phyloP scores from a whole-genome alignment of 2,329 filamentous ascomycete genomes.

The Scopulariopsis brevicaulis region DNA sequence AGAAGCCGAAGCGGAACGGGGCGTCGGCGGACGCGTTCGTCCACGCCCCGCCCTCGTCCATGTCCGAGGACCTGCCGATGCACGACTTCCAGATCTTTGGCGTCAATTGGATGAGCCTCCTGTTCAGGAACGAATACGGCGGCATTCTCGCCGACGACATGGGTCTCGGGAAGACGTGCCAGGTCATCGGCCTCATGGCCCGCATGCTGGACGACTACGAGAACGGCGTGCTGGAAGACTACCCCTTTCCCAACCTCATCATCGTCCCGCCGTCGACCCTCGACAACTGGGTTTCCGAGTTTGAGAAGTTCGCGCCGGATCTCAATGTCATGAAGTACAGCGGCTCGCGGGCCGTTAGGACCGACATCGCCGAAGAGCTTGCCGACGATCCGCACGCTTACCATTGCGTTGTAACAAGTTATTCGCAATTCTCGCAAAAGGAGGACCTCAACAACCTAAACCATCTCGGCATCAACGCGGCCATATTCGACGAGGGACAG shows the following conservation, averaged over 20 bases:
- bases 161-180: constrained; percentile 93
- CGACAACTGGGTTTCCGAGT: constrained; percentile 93
- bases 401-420: constrained; percentile 48
- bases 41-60: constrained; percentile 56
- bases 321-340: constrained; percentile 62
- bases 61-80: constrained; percentile 66
- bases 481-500: constrained; percentile 90
- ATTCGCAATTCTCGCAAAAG: constrained; percentile 43
- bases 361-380: constrained; percentile 52
- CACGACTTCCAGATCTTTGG: constrained; percentile 93
- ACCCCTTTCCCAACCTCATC: constrained; percentile 65
- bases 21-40: background rate
- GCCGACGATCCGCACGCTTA: constrained; percentile 56
- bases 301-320: constrained; percentile 71
- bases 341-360: constrained; percentile 56
- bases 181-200: constrained; percentile 85
- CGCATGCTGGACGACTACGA: constrained; percentile 61
- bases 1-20: constrained; percentile 9
- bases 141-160: constrained; percentile 96
- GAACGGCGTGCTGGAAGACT: constrained; percentile 14
- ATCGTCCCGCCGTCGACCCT: constrained; percentile 89
- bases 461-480: constrained; percentile 35
- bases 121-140: constrained; percentile 69
- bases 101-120: constrained; percentile 82
- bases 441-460: constrained; percentile 40